Base-by-base conservation (phyloP, 192 early-diverging fungal genomes). In the Polychytrium aggregatum region DNA sequence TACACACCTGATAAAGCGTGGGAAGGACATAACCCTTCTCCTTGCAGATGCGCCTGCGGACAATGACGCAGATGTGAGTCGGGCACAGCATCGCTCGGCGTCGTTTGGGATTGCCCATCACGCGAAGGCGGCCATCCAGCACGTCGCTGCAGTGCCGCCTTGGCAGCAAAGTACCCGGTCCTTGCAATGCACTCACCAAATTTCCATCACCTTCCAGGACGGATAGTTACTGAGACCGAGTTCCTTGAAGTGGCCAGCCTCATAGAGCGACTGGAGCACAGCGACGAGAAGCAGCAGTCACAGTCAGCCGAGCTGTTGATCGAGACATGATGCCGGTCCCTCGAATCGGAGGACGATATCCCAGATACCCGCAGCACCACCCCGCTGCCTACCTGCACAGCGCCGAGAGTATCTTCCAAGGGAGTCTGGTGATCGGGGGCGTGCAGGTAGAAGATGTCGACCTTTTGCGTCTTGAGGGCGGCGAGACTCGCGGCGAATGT, bases 381-480 rank as follows among this genome's bases (percentile, higher is more conserved):
- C n/a, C n/a, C n/a, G n/a, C n/a, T n/a, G n/a, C n/a, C 50, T 17
- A 78, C 72, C 38, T 82, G 53, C 10, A 81, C 73, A 30, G 76
- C 72, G 27, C 49, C 46, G 11, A 75, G 45, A 2, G 75, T 81
- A 1, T 56, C 48, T 48, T 67, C 76, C 41, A 74, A 68, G 4
- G 76, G 68, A 16, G 65, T 72, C 0, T 63, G 41, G 49, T 70
- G 58, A 38, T 81, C 79, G 3, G 77, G 77, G 1, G 71, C 70
- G 51, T 82, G 79, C 13, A 82, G 54, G 46, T 82, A 82, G 44
- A 82, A 76, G 13, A 81, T 65, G 40, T 81, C 77, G 13, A 82
- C 71, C 36, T 61, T 62, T 10, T 63, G 36, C 3, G 46, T 38
- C 2, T 67, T 55, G 46, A 82, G 54, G 17, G 71, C 74, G 30